Conservation (phyloP, 2,329 filamentous ascomycete genomes). For the Paecilomyces dactylethromorphus region DNA sequence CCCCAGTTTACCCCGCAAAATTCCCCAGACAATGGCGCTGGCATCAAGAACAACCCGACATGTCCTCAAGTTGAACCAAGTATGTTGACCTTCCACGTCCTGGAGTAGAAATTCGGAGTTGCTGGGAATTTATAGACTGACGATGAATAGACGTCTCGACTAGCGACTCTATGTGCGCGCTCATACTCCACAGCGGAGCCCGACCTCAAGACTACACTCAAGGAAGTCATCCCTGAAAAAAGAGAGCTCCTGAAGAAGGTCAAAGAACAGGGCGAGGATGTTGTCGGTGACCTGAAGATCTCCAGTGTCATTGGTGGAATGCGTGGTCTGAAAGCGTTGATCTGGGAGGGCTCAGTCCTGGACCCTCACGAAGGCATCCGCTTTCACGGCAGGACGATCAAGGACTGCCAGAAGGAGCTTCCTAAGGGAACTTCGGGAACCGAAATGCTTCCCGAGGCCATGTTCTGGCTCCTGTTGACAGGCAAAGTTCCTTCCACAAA, state of each 20-base stretch:
- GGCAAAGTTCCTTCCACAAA: constrained; percentile 78
- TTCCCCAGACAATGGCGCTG: constrained; percentile 18
- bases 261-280: constrained; percentile 75
- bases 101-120: neutral
- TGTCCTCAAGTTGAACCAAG: constrained; percentile 31
- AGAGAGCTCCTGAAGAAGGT: constrained; percentile 89
- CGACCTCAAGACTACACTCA: constrained; percentile 82
- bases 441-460: constrained; percentile 96
- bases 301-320: constrained; percentile 93
- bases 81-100: constrained; percentile 10
- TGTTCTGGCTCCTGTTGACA: constrained; percentile 98
- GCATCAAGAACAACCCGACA: constrained; percentile 32
- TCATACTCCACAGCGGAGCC: constrained; percentile 64
- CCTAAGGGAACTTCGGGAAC: constrained; percentile 85
- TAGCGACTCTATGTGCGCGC: constrained; percentile 14
- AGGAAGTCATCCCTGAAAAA: constrained; percentile 80
- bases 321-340: constrained; percentile 95
- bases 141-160: constrained; percentile 9
- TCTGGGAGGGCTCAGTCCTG: constrained; percentile 97
- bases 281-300: constrained; percentile 86
- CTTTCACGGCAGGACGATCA: constrained; percentile 96
- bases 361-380: constrained; percentile 96
- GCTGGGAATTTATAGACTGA: neutral
- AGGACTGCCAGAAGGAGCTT: constrained; percentile 89
- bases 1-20: constrained; percentile 6